phyloP scores from a whole-genome alignment of 148 eudicot species.

The Diospyros lotus region DNA sequence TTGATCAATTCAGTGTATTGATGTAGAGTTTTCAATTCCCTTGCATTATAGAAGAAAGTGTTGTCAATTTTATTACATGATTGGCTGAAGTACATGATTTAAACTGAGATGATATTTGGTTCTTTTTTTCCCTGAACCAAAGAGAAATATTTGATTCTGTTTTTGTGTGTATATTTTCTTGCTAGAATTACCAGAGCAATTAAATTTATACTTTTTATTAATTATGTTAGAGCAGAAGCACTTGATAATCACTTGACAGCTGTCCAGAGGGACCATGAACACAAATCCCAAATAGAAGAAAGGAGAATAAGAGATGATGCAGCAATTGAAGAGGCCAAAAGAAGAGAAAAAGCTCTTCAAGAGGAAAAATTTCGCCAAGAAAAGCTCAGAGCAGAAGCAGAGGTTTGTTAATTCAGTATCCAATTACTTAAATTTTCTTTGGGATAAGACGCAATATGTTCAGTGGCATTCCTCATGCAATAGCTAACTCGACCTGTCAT shows the following conservation, averaged over 20 bases:
- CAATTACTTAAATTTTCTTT: slow-evolving; percentile 2
- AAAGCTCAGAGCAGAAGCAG: slow-evolving; percentile 64
- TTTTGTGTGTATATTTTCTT: not conserved
- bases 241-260: slow-evolving; percentile 90
- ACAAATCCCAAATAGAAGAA: slow-evolving; percentile 82
- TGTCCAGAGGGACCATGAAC: slow-evolving; percentile 79
- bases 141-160: not conserved
- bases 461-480: not conserved
- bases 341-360: slow-evolving; percentile 67
- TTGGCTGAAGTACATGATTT: not conserved
- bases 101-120: not conserved
- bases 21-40: not conserved
- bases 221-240: slow-evolving; percentile 71
- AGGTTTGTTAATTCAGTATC: slow-evolving; percentile 36
- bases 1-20: not conserved
- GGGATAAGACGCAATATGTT: not conserved
- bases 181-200: not conserved
- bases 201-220: slow-evolving; percentile 5
- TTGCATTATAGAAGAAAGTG: no score
- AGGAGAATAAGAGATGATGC: slow-evolving; percentile 90
- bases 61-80: not conserved
- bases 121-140: no score
- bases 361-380: slow-evolving; percentile 70
- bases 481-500: not conserved
- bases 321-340: slow-evolving; percentile 78